phyloP scores from a whole-genome alignment of 441 rosid genomes.

The Lepidium campestre region DNA sequence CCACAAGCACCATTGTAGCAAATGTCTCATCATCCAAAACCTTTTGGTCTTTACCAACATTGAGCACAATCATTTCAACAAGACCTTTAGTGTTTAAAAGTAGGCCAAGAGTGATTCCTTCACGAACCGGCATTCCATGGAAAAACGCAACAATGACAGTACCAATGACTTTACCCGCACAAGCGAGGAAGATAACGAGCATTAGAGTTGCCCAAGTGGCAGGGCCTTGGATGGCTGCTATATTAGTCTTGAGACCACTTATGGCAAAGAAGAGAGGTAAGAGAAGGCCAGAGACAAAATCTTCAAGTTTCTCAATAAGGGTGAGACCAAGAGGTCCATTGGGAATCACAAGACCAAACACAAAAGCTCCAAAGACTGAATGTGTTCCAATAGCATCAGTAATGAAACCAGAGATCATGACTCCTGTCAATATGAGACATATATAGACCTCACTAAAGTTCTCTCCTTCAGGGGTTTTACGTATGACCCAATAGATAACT shows the following conservation, averaged over 20 bases:
- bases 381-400: slow-evolving; percentile 97
- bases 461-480: slow-evolving; percentile 86
- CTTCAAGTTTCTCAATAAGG: slow-evolving; percentile 86
- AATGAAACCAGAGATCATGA: slow-evolving; percentile 88
- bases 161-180: slow-evolving; percentile 69
- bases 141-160: slow-evolving; percentile 50
- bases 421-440: slow-evolving; percentile 90
- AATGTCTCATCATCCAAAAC: slow-evolving; percentile 75
- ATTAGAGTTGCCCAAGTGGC: slow-evolving; percentile 49
- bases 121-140: slow-evolving; percentile 70
- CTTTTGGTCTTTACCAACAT: slow-evolving; percentile 88
- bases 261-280: slow-evolving; percentile 89
- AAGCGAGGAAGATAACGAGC: slow-evolving; percentile 49
- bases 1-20: slow-evolving; percentile 77
- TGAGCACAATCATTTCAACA: slow-evolving; percentile 85
- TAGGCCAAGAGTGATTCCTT: slow-evolving; percentile 80
- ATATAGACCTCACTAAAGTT: slow-evolving; percentile 67
- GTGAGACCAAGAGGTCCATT: slow-evolving; percentile 87
- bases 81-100: slow-evolving; percentile 96
- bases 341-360: slow-evolving; percentile 85
- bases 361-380: slow-evolving; percentile 91
- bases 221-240: slow-evolving; percentile 35
- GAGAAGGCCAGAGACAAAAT: slow-evolving; percentile 85
- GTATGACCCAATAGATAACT: slow-evolving; percentile 59
- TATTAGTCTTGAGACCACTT: slow-evolving; percentile 82